Evolutionary conservation across 331 rosid species (phyloP), one percentile per base, ranked within the genome.

Genomic region (Ulmus americana): DNA sequence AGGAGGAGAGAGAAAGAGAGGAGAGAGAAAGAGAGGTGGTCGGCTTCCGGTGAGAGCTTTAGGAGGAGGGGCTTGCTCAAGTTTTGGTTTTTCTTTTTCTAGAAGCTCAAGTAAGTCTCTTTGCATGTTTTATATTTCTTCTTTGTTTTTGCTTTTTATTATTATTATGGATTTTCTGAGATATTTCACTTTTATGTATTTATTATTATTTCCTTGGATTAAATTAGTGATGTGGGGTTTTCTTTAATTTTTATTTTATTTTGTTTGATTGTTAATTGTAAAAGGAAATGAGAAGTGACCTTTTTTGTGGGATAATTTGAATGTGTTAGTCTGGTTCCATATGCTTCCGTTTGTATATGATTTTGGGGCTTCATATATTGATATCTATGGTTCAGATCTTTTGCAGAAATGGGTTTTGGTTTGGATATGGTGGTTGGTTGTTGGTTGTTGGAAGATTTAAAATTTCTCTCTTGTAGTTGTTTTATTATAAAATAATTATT

Each of bases 321-420:
- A 28, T 28, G 16, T 55, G 3, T 56, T 45, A 38, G 5, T 18
- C 44, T 16, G 16, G 39, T 55, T 16, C 39, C 53, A 59, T 56
- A 45, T 61, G 3, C 55, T 0, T 60, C 3, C n/a, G 50, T 61
- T 57, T 44, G 67, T 6, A 13, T 54, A 14, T 53, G 49, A 9
- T 10, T 47, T 55, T 52, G 62, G 52, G 28, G 10, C n/a, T 44
- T 1, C 39, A 39, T 12, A 0, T 58, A 7, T 10, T 60, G 43
- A 39, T 14, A 15, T 60, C 6, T 60, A 9, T 41, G 14, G 74
- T 70, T 55, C 80, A 80, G 86, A 80, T 84, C 88, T 84, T 77
- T 71, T 39, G 13, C 55, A 49, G 73, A 58, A 79, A 56, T 15
- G 58, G 51, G 40, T 59, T 48, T 45, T 42, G 2, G 59, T 14